Conservation (phyloP, 306 rosid genomes). For the Cucurbita argyrosperma region DNA sequence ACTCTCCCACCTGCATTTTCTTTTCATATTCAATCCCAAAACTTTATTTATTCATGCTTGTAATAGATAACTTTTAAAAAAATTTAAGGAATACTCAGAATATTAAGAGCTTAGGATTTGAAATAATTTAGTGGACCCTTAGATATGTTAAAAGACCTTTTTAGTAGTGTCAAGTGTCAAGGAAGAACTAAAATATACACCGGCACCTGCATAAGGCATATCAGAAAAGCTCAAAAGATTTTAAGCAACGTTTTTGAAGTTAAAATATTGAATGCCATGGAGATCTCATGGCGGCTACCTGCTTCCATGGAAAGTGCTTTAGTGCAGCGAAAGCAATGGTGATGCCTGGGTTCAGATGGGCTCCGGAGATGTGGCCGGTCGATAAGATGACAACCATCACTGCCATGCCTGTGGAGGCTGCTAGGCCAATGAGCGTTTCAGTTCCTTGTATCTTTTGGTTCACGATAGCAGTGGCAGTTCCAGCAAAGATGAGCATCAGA, state of each 20-base stretch:
- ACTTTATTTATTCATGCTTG: no score
- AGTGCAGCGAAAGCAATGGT: conserved; percentile 84
- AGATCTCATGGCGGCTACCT: conserved; percentile 15
- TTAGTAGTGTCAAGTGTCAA: no score
- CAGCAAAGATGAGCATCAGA: conserved; percentile 53
- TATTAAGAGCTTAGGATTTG: no score
- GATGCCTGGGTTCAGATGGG: conserved; percentile 77
- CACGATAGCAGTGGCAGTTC: conserved; percentile 58
- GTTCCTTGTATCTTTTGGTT: conserved; percentile 52
- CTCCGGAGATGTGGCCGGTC: conserved; percentile 82
- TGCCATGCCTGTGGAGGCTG: conserved; percentile 58
- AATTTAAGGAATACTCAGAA: no score
- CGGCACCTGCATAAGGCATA: conserved; percentile 40
- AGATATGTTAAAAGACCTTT: no score
- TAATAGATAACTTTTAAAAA: no score
- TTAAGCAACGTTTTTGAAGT: background rate
- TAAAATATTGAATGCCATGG: background rate
- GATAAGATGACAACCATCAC: conserved; percentile 67
- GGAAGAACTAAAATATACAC: conserved; percentile 34
- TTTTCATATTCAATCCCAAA: background rate
- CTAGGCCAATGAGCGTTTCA: conserved; percentile 56
- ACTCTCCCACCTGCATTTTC: conserved; percentile 59
- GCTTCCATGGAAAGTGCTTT: conserved; percentile 78
- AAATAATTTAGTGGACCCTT: no score
- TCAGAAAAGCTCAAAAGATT: background rate